Evolutionary conservation across 2,329 filamentous ascomycete species (phyloP), one percentile per base, ranked within the genome.

Genomic region (Aspergillus proliferans): DNA sequence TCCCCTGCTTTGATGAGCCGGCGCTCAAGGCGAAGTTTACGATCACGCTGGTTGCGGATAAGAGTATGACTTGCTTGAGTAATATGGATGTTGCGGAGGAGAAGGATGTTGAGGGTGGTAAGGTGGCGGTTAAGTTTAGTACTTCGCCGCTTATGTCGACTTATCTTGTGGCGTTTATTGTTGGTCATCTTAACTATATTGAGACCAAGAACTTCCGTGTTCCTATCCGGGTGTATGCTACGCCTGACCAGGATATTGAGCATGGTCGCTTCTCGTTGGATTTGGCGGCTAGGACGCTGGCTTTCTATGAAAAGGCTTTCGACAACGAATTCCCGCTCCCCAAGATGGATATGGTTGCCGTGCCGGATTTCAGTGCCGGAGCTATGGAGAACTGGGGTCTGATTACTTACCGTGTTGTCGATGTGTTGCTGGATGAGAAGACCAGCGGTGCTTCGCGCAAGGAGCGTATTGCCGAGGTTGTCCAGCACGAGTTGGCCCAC

Each of bases 301-400:
- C 84, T 24, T 97, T 96, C 70, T 97, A 97, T 73, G 92, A 97
- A 71, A 89, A 95, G 73, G 87, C 89, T 2, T 97, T 97, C 59
- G 87, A 87, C 58, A 91, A 84, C 67, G 76, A 86, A 28, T 96
- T 93, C 65, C 89, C 89, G 6, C 76, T 95, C 39, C 89, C 89
- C 46, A 95, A 95, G 79, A 93, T 95, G 87, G 89, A 95, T 71
- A 93, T 95, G 86, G 85, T 95, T 59, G 91, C 92, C 41, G 91
- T 97, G 64, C 92, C 92, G 14, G 92, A 97, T 67, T 97, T 97
- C 67, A 89, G 89, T 45, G 89, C 90, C 44, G 92, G 92, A 54
- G 92, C 91, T 51, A 96, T 97, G 91, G 91, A 97, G 78, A 97
- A 97, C 70, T 97, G 92, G 92, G 92, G 92, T 65, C 76, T 97